phyloP scores from a whole-genome alignment of 208 protist genomes.

The Wallacemonas collosoma region DNA sequence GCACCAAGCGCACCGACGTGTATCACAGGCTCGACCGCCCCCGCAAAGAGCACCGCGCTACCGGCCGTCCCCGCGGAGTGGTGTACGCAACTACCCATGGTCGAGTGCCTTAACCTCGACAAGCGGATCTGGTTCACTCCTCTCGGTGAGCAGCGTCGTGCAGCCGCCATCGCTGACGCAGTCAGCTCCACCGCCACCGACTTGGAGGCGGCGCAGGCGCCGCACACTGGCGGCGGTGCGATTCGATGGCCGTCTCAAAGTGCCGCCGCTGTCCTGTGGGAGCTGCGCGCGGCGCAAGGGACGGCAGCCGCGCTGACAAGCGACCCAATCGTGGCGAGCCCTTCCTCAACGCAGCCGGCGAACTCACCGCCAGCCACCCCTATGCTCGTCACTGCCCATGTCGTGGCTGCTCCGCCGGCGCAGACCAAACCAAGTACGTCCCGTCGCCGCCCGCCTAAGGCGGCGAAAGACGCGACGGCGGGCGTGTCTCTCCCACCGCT shows the following conservation, averaged over 20 bases:
- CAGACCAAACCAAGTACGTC: background rate
- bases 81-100: constrained; percentile 17
- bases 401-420: background rate
- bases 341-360: background rate
- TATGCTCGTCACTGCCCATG: background rate
- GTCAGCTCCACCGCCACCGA: no score
- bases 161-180: background rate
- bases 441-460: background rate
- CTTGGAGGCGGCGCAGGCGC: background rate
- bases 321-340: background rate
- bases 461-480: background rate
- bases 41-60: constrained; percentile 16
- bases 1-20: no score
- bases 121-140: constrained; percentile 20
- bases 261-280: constrained; percentile 17
- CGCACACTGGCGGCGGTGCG: constrained; percentile 3
- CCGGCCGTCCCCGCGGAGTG: constrained; percentile 15
- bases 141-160: constrained; percentile 17
- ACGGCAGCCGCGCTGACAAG: background rate
- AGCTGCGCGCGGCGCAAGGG: background rate
- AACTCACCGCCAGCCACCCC: background rate
- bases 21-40: no score
- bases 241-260: constrained; percentile 22
- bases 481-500: background rate
- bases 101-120: constrained; percentile 25